Percentiles rank a stretch among this genome's conserved stretches.
phyloP scores from a whole-genome alignment of 2,329 filamentous ascomycete genomes.

The Claviceps spartinae region DNA sequence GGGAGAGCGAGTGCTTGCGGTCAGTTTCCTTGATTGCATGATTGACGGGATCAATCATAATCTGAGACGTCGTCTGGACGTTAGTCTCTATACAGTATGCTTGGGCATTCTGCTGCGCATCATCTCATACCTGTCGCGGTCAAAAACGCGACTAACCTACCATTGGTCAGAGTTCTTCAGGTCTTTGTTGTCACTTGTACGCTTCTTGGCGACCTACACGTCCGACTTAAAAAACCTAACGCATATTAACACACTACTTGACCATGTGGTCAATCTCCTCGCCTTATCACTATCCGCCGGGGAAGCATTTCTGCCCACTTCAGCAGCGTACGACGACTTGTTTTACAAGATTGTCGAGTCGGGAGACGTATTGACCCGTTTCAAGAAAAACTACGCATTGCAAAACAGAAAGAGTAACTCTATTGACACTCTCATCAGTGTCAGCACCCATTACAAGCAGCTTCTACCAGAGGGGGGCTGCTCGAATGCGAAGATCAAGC shows the following conservation, averaged over 20 bases:
- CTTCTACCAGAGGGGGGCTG: constrained; percentile 48
- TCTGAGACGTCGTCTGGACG: constrained; percentile 69
- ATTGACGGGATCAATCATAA: constrained; percentile 92
- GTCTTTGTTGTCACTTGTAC: constrained; percentile 71
- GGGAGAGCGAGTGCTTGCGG: constrained; percentile 58
- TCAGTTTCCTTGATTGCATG: constrained; percentile 71
- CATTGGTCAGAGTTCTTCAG: constrained; percentile 97
- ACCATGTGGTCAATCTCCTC: constrained; percentile 67
- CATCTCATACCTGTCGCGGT: constrained; percentile 71
- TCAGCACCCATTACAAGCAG: constrained; percentile 76
- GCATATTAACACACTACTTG: constrained; percentile 60
- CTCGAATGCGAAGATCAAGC: constrained; percentile 23
- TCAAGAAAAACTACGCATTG: constrained; percentile 62
- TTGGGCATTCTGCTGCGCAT: constrained; percentile 72
- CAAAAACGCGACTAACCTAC: constrained; percentile 68
- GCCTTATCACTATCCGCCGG: constrained; percentile 75
- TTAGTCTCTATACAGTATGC: constrained; percentile 69
- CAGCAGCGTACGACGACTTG: constrained; percentile 82
- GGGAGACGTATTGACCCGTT: constrained; percentile 68
- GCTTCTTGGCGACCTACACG: constrained; percentile 80
- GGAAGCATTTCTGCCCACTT: constrained; percentile 79
- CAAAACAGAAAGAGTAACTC: constrained; percentile 48
- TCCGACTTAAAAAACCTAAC: constrained; percentile 57
- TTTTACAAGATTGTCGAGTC: constrained; percentile 98
- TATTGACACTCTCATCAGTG: constrained; percentile 72